Evolutionary conservation across 805 yeast genomes (phyloP).

Genomic region (Danielia oregonensis): DNA sequence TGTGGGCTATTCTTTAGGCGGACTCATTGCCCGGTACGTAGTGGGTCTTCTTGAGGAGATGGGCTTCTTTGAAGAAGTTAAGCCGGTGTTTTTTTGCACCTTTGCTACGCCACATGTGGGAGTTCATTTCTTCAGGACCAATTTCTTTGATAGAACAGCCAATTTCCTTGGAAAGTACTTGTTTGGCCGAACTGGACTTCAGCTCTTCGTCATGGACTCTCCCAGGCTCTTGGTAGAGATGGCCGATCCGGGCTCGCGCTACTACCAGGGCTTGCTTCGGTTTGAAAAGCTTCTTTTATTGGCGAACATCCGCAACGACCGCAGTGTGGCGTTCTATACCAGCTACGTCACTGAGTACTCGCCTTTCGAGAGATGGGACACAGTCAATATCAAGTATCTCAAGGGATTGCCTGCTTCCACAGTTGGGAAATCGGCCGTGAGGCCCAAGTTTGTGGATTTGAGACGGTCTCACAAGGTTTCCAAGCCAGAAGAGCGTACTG

Average conservation of each 20-base stretch:
- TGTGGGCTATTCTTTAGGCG: conserved; percentile 89
- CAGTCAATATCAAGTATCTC: conserved; percentile 45
- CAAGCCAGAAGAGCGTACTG: conserved; percentile 11
- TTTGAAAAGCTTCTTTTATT: conserved; percentile 59
- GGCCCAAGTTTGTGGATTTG: conserved; percentile 54
- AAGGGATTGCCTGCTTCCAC: conserved; percentile 40
- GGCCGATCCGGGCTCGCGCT: conserved; percentile 50
- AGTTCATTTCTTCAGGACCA: conserved; percentile 35
- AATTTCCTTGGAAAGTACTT: conserved; percentile 31
- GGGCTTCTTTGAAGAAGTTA: conserved; percentile 49
- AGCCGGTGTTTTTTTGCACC: conserved; percentile 55
- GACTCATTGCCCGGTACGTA: conserved; percentile 75
- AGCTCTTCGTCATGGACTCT: conserved; percentile 35
- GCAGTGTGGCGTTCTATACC: conserved; percentile 86
- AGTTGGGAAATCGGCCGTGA: conserved; percentile 34
- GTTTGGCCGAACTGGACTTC: conserved; percentile 36
- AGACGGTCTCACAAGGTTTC: conserved; percentile 21
- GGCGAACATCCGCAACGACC: conserved; percentile 77
- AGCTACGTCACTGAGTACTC: conserved; percentile 68
- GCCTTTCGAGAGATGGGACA: conserved; percentile 64
- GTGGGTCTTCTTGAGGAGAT: conserved; percentile 63
- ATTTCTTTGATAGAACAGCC: conserved; percentile 29
- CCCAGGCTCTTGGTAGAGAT: conserved; percentile 46
- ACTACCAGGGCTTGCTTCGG: conserved; percentile 47
- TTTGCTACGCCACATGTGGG: conserved; percentile 62